Evolutionary conservation across 2,329 filamentous ascomycete species (phyloP).

Genomic region (Cladosporium sp.): DNA sequence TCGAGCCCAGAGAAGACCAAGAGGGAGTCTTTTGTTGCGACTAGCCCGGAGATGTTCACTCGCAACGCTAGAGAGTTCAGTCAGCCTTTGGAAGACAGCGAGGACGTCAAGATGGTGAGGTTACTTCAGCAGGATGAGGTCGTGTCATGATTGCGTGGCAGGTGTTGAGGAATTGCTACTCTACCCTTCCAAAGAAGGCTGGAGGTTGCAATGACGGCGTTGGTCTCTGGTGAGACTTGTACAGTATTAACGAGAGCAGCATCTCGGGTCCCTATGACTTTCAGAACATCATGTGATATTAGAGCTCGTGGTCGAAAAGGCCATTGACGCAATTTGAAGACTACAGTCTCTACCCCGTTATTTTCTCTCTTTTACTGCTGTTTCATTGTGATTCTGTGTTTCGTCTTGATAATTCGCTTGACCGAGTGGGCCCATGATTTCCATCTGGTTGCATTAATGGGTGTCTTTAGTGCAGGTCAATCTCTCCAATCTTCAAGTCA

Average conservation of each 20-base stretch:
- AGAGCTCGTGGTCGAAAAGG: constrained; percentile 15
- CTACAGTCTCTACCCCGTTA: background rate
- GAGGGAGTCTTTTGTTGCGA: constrained; percentile 25
- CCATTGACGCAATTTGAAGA: constrained; percentile 15
- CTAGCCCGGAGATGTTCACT: constrained; percentile 19
- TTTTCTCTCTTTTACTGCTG: background rate
- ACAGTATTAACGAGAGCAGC: constrained; percentile 19
- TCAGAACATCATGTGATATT: constrained; percentile 18
- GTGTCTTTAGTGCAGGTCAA: too few relatives aligned
- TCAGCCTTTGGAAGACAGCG: constrained; percentile 14
- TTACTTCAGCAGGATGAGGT: background rate
- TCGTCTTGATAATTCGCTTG: background rate
- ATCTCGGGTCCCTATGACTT: constrained; percentile 13
- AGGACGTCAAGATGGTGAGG: constrained; percentile 10
- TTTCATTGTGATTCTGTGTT: background rate
- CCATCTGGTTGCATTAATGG: too few relatives aligned
- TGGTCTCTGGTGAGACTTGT: constrained; percentile 13
- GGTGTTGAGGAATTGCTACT: background rate
- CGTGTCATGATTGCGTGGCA: constrained; percentile 1
- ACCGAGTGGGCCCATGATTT: background rate
- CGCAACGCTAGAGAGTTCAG: constrained; percentile 13
- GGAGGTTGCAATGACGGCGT: background rate
- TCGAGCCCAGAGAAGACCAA: constrained; percentile 29
- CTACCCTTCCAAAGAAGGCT: background rate
- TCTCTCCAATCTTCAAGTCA: background rate